These are phyloP conservation scores for Mimosa bimucronata DNA, from an alignment of 306 rosid genomes.

Conservation along the genomic window DNA sequence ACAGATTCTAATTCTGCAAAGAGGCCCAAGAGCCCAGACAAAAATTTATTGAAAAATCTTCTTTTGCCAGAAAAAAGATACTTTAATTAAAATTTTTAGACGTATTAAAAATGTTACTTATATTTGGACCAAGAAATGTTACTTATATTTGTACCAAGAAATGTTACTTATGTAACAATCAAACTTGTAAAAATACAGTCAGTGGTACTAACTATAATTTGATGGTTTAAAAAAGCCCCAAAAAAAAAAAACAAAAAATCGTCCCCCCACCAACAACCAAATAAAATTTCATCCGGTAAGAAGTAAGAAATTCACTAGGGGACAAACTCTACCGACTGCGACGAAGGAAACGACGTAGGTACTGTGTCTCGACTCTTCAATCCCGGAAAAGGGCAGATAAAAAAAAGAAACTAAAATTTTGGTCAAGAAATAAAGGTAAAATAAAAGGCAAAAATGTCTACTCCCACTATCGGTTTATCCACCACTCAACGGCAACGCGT, in stretches of 20 bases:
- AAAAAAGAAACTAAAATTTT: background rate
- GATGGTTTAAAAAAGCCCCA: too few relatives aligned
- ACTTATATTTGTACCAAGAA: too few relatives aligned
- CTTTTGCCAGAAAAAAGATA: too few relatives aligned
- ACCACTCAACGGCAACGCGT: background rate
- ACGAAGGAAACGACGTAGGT: background rate
- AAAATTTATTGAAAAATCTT: background rate
- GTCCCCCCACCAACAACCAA: too few relatives aligned
- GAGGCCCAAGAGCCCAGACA: background rate
- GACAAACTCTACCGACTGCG: background rate
- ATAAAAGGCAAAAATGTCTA: background rate
- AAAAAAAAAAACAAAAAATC: too few relatives aligned
- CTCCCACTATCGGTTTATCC: background rate
- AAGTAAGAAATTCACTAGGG: too few relatives aligned
- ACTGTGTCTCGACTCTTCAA: background rate
- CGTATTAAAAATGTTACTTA: too few relatives aligned
- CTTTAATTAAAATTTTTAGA: too few relatives aligned
- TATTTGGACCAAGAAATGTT: too few relatives aligned
- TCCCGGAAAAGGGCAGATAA: background rate
- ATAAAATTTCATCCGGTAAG: background rate
- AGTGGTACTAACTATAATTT: too few relatives aligned
- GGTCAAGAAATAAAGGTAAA: background rate
- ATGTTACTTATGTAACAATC: too few relatives aligned
- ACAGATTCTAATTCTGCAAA: background rate
- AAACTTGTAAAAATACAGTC: too few relatives aligned